Base-by-base conservation (phyloP, 2,329 filamentous ascomycete species). In the Diplodia mutila region DNA sequence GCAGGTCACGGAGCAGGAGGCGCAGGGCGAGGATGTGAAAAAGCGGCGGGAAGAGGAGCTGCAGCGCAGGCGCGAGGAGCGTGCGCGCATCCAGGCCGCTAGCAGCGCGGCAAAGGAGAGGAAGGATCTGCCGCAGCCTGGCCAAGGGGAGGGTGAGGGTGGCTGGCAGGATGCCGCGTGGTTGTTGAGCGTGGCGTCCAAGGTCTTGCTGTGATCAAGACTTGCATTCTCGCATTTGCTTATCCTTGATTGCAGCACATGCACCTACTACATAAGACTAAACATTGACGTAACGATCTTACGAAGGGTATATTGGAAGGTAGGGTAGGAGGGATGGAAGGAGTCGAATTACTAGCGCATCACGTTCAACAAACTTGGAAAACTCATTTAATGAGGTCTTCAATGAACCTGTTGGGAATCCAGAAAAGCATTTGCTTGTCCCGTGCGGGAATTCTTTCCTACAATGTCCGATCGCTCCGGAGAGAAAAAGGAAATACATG, bases 161-260 rank as follows among this genome's bases (percentile, higher is more conserved):
- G 85, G 85, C 0, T 88, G 86, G 86, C 81, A 84, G 69, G 86
- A 88, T 77, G 85, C 84, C 37, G 81, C 83, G 34, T 88, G 86
- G 86, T 73, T 88, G 68, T 75, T 88, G 67, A 84, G 84, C 61
- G 82, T 86, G 51, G 84, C 86, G 11, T 78, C 78, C 0, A 84
- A 83, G 68, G 82, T 81, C 34, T 65, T 80, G 23, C 71, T 80
- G 42, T 73, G 42, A 57, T 57, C 21, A 21, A 46, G 49, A 54
- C 34, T 9, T 54, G 61, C 49, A 54, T 54, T 51, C n/a, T 54
- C 37, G 61, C 25, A 12, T 46, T 25, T 14, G 23, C 3, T n/a
- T 42, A 46, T 52, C 6, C 7, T 23, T 39, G 34, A 8, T 64
- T 52, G 27, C 29, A 32, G 29, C 29, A 32, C 29, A 37, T 37